Evolutionary conservation across 306 rosid genomes (phyloP).

Genomic region (Lupinus albus): DNA sequence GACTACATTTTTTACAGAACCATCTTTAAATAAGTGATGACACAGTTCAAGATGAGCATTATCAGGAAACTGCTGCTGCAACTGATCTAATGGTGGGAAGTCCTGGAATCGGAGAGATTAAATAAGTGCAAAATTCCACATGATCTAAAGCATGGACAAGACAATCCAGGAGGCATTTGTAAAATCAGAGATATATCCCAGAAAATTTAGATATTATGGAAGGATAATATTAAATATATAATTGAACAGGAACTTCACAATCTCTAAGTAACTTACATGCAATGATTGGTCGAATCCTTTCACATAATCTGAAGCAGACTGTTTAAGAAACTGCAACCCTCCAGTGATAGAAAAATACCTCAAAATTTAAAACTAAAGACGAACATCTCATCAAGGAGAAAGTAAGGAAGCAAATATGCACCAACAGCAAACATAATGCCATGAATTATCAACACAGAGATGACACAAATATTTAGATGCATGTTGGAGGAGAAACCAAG

Average conservation of each 20-base stretch:
- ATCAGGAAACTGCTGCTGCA: conserved; percentile 73
- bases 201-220: conserved; percentile 24
- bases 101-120: conserved; percentile 56
- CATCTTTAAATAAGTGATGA: conserved; percentile 60
- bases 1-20: conserved; percentile 60
- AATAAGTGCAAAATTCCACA: conserved; percentile 18
- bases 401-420: conserved; percentile 28
- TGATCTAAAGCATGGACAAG: conserved; percentile 26
- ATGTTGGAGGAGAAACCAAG: conserved; percentile 28
- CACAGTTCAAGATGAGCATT: conserved; percentile 55
- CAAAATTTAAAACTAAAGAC: conserved; percentile 36
- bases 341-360: conserved; percentile 41
- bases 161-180: conserved; percentile 24
- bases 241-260: conserved; percentile 1
- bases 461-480: conserved; percentile 19
- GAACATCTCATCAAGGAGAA: conserved; percentile 25
- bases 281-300: conserved; percentile 68
- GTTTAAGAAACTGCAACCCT: conserved; percentile 76
- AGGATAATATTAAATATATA: neutral
- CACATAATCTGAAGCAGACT: conserved; percentile 77
- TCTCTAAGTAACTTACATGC: conserved; percentile 64
- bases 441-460: neutral
- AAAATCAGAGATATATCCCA: conserved; percentile 28
- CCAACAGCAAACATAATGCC: conserved; percentile 25
- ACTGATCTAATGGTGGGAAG: conserved; percentile 71